Base-by-base conservation (phyloP, 2,329 filamentous ascomycete species). In the Didymella segeticola region DNA sequence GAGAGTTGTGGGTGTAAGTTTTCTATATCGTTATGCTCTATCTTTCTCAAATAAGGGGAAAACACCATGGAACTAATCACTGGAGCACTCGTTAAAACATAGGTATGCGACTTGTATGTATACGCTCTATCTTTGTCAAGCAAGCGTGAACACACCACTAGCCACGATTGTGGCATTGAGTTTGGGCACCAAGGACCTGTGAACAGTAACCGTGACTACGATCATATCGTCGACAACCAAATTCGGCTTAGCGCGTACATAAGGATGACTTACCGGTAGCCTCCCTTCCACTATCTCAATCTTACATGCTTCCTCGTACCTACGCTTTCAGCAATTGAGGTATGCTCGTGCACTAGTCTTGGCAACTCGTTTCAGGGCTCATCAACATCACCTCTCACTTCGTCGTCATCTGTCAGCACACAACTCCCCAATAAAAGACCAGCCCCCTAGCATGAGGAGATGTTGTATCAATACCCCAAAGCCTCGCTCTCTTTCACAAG, bases 401-500 rank as follows among this genome's bases (percentile, higher is more conserved):
- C 39, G 23, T 51, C 26, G 45, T 30, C 39, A 52, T 39, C 48
- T 52, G 42, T 52, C 27, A 52, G 34, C 25, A 52, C 27, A 31
- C 42, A 45, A 39, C 39, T 41, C 48, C 41, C 26, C 33, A 37
- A 52, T 33, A 52, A 25, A 46, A 41, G 30, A 41, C 41, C 42
- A 46, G 20, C 41, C 41, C 25, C 41, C 48, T 52, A 52, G 41
- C 33, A 52, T 52, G 34, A 46, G 41, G 48, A 52, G 42, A 34
- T 14, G 19, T 46, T 39, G 26, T 46, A 31, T 45, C 34, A 26
- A 41, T 46, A 41, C 46, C 23, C 34, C 29, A 19, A 52, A 41
- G 34, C 34, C 49, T 47, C 43, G 43, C 27, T 42, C 42, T 47
- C 27, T 37, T 31, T 42, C 29, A 53, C 43, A 47, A 20, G 26